Evolutionary conservation across 805 yeast species (phyloP).

Genomic region (Candida ortonii): DNA sequence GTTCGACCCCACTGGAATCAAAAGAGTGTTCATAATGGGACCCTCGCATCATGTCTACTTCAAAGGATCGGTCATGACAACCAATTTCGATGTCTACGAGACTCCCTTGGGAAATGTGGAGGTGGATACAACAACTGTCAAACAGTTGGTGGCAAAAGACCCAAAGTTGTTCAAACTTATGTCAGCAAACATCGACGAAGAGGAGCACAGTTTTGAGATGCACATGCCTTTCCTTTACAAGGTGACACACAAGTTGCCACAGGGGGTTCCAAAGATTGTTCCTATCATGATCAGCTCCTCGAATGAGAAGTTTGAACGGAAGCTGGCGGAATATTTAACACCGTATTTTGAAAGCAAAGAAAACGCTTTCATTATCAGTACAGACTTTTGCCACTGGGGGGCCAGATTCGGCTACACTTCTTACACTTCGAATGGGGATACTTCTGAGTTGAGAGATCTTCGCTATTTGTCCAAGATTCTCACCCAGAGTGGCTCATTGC

Average conservation of each 20-base stretch:
- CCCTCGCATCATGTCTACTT: constrained; percentile 92
- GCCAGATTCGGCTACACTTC: constrained; percentile 56
- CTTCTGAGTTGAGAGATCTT: constrained; percentile 15
- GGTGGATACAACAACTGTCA: constrained; percentile 54
- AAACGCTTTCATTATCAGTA: constrained; percentile 73
- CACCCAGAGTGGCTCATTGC: constrained; percentile 26
- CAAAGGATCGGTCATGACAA: constrained; percentile 52
- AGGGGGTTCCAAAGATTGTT: constrained; percentile 45
- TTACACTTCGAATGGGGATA: constrained; percentile 41
- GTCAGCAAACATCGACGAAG: constrained; percentile 62
- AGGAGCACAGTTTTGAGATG: constrained; percentile 94
- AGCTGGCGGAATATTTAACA: constrained; percentile 46
- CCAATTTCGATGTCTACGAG: constrained; percentile 53
- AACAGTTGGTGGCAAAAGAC: constrained; percentile 34
- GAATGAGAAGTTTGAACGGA: constrained; percentile 40
- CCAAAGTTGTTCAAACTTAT: constrained; percentile 49
- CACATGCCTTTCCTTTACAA: constrained; percentile 75
- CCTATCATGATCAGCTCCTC: constrained; percentile 80
- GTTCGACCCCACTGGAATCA: constrained; percentile 56
- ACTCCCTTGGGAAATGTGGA: constrained; percentile 81
- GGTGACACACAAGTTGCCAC: constrained; percentile 36
- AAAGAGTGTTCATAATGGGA: constrained; percentile 77
- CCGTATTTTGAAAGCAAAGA: constrained; percentile 53
- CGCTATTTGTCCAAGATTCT: constrained; percentile 10
- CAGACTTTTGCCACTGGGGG: constrained; percentile 98